Evolutionary conservation across 352 stramenopile genomes (phyloP), one percentile per base, ranked within the genome.

Genomic region (Stephanocyclus meneghinianus): DNA sequence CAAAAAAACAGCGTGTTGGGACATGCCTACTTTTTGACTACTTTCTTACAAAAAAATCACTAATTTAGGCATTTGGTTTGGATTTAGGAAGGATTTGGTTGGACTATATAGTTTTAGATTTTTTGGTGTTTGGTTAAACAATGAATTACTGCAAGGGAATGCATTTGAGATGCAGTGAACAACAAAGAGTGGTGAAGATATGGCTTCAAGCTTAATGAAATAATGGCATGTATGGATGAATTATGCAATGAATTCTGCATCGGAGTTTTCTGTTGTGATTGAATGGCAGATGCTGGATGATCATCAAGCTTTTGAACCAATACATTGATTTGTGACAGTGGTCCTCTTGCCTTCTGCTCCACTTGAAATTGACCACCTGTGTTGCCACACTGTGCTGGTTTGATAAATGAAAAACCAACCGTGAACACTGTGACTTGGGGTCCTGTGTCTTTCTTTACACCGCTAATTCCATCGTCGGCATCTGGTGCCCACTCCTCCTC

Each of bases 201-300:
- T 45, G 73, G 68, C 57, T 82, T 71, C 32, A 51, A 80, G 16
- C 78, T 87, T 26, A 90, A 73, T 9, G 70, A 77, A 51, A 90
- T 87, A 21, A 90, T 48, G n/a, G 68, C 84, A 13, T 74, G 16
- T 37, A 85, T 70, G 32, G 74, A 64, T 15, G 32, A 63, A 50
- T n/a, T 63, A 13, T 62, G 44, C 18, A 42, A 83, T 72, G 30
- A 50, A n/a, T 8, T 56, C 55, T 44, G 75, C 66, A 63, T 9
- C 0, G 50, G 10, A 6, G 7, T 60, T 10, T 9, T 60, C 2
- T 35, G 51, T 4, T 35, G 51, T 7, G 8, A 29, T 16, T 50
- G 37, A 48, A 26, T 16, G 2, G 4, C 15, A 2, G 32, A 35
- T 32, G 59, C 59, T 16, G 51, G 37, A 15, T 16, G 0, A 18